These are phyloP conservation scores for Annulohypoxylon moriforme DNA, from an alignment of 495 filamentous ascomycete genomes.

Conservation along the genomic window DNA sequence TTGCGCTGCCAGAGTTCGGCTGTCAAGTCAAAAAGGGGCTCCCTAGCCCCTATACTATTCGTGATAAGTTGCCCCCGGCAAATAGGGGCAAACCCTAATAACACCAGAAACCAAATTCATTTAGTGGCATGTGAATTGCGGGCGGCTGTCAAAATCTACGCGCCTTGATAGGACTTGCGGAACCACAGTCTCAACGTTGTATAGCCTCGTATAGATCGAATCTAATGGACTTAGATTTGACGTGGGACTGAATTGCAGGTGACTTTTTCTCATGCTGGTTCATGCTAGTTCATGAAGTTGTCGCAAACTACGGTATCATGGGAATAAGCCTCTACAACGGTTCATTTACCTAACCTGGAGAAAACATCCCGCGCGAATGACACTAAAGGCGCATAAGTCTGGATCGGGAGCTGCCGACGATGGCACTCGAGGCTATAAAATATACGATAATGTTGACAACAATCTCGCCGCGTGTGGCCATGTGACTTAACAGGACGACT, in stretches of 20 bases:
- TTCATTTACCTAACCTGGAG: background rate
- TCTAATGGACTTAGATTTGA: background rate
- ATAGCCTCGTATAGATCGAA: background rate
- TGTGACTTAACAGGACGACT: slow-evolving; percentile 14
- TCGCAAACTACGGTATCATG: background rate
- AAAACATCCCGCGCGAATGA: background rate
- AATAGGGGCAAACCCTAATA: background rate
- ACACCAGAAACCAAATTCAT: background rate
- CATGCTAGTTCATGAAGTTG: background rate
- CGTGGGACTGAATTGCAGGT: background rate
- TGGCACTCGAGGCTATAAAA: slow-evolving; percentile 6
- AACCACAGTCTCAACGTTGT: background rate
- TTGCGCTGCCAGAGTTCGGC: background rate
- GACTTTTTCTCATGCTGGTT: background rate
- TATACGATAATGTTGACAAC: background rate
- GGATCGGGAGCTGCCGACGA: slow-evolving; percentile 31
- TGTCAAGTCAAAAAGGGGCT: background rate
- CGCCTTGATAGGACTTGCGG: background rate
- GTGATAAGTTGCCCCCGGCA: background rate
- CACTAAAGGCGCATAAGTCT: slow-evolving; percentile 4
- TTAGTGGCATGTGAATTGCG: background rate
- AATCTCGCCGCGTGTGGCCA: slow-evolving; percentile 6
- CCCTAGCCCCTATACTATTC: background rate
- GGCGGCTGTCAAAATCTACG: background rate
- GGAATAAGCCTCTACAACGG: background rate